phyloP scores from a whole-genome alignment of 345 rosid species.

The Pistacia vera region DNA sequence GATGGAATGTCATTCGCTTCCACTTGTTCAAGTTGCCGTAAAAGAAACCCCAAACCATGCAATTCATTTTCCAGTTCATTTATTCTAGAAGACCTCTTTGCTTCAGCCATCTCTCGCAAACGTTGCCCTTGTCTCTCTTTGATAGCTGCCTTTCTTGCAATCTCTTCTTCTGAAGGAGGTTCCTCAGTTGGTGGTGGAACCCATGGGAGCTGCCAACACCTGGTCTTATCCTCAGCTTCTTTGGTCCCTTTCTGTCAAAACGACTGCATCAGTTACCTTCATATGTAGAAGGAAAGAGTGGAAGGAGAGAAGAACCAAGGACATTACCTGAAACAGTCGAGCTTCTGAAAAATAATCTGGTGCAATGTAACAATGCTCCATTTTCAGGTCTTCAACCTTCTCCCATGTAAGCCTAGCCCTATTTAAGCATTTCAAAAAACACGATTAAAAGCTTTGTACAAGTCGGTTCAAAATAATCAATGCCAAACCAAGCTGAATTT shows the following conservation, averaged over 20 bases:
- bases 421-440: slow-evolving; percentile 19
- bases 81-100: slow-evolving; percentile 82
- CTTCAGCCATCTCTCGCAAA: slow-evolving; percentile 97
- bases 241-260: slow-evolving; percentile 72
- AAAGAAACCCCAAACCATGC: slow-evolving; percentile 79
- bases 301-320: slow-evolving; percentile 18
- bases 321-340: slow-evolving; percentile 66
- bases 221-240: slow-evolving; percentile 88
- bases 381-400: slow-evolving; percentile 93
- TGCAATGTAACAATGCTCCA: slow-evolving; percentile 93
- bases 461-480: slow-evolving; percentile 13
- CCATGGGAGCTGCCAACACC: slow-evolving; percentile 97
- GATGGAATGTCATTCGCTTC: slow-evolving; percentile 58
- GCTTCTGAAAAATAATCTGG: slow-evolving; percentile 74
- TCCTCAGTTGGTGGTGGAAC: slow-evolving; percentile 85
- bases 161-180: slow-evolving; percentile 96
- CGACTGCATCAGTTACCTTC: slow-evolving; percentile 15
- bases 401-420: slow-evolving; percentile 92
- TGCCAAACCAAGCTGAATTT: slow-evolving; percentile 9
- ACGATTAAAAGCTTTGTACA: slow-evolving; percentile 1
- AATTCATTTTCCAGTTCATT: slow-evolving; percentile 81
- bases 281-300: slow-evolving; percentile 9
- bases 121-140: slow-evolving; percentile 96
- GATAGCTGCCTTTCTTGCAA: slow-evolving; percentile 93
- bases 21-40: slow-evolving; percentile 80